phyloP scores from a whole-genome alignment of 2,329 filamentous ascomycete genomes.

The Colletotrichum phormii region DNA sequence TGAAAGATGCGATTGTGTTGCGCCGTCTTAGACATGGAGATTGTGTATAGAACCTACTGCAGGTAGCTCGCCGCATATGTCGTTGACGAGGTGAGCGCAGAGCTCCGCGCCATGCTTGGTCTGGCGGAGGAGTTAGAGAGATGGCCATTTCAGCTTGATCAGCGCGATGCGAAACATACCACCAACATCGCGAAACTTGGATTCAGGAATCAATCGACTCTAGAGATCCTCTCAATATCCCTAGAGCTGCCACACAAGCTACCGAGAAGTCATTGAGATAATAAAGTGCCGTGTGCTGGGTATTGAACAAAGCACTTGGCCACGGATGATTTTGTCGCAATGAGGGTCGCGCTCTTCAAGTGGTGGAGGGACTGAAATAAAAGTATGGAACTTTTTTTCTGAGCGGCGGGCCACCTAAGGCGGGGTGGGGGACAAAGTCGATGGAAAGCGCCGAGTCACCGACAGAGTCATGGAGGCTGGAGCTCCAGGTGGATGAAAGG shows the following conservation, averaged over 20 bases:
- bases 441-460: slow-evolving; percentile 33
- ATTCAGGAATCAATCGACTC: slow-evolving; percentile 67
- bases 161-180: slow-evolving; percentile 54
- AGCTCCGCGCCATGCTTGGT: slow-evolving; percentile 86
- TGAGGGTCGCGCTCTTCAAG: slow-evolving; percentile 20
- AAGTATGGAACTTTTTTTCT: slow-evolving; percentile 36
- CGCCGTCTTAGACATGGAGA: background rate
- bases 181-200: slow-evolving; percentile 50
- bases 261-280: slow-evolving; percentile 71
- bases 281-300: slow-evolving; percentile 16
- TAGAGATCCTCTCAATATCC: slow-evolving; percentile 83
- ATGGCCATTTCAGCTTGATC: background rate
- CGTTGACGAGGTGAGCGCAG: slow-evolving; percentile 88
- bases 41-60: slow-evolving; percentile 71
- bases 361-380: background rate
- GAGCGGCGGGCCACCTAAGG: slow-evolving; percentile 31
- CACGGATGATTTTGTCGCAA: slow-evolving; percentile 1
- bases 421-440: slow-evolving; percentile 35
- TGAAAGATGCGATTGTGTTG: slow-evolving; percentile 34
- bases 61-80: slow-evolving; percentile 90
- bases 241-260: slow-evolving; percentile 80
- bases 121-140: slow-evolving; percentile 48
- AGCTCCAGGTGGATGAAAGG: slow-evolving; percentile 23
- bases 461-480: slow-evolving; percentile 23
- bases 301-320: slow-evolving; percentile 6